Conservation (phyloP, 139 green algal genomes). For the Pleodorina starrii region DNA sequence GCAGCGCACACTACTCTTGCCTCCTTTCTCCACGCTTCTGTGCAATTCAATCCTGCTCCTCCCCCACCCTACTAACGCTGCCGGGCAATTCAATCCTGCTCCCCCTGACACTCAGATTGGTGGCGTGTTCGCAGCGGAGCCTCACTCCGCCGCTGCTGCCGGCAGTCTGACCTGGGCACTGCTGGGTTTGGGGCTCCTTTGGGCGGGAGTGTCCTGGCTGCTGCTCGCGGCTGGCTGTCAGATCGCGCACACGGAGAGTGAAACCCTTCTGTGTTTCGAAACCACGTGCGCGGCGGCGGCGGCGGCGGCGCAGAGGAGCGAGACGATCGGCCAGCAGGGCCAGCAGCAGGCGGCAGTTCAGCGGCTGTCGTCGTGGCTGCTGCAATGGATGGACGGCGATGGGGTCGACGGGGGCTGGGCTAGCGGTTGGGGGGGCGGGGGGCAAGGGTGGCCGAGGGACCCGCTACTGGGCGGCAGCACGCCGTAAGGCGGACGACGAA, state of each 20-base stretch:
- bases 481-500: neutral
- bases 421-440: neutral
- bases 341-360: neutral
- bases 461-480: neutral
- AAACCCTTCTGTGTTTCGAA: neutral
- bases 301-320: no score
- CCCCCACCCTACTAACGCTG: no score
- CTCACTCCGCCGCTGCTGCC: neutral
- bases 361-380: neutral
- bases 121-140: neutral
- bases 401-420: neutral
- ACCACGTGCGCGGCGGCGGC: neutral
- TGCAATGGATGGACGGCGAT: neutral
- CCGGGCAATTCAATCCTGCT: no score
- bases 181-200: neutral
- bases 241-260: conserved; percentile 15
- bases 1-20: no score
- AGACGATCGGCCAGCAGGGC: no score
- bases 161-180: neutral
- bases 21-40: no score
- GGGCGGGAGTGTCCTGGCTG: conserved; percentile 2
- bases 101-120: no score
- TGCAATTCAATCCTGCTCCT: no score
- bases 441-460: neutral
- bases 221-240: conserved; percentile 11